Base-by-base conservation (phyloP, 352 stramenopile genomes). In the Phytopythium vexans region DNA sequence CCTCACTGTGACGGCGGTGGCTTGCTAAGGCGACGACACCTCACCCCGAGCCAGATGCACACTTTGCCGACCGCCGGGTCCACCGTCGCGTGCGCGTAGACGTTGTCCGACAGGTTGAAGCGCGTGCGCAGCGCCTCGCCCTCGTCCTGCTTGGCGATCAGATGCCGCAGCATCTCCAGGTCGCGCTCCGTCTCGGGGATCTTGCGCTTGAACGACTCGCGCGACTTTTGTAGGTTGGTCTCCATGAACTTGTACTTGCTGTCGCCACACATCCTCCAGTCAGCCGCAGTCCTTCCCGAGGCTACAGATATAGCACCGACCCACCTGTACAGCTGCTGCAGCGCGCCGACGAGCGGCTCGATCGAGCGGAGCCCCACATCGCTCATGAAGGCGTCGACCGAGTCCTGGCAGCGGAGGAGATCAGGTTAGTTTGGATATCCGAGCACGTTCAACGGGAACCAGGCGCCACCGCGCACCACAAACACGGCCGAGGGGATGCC, bases 1-100 rank as follows among this genome's bases (percentile, higher is more conserved):
- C 6, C 65, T 9, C 35, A 55, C n/a, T 40, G 9, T 27, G 14
- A 14, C 3, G 42, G 35, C 1, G 15, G 21, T 9, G 8, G 1
- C 3, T 4, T 10, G 31, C 4, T 10, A 15, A 41, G 6, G n/a
- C 11, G 2, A 54, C 11, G 6, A 27, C 16, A 5, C 74, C 73
- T 49, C 71, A 84, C 74, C n/a, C 96, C 96, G 11, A 99, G 75
- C 96, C 96, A 99, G 56, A 99, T 88, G 80, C 96, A 98, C 21
- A 99, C 96, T 54, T 89, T 98, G 34, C 91, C 90, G 39, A 89
- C 66, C 1, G 73, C 77, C 33, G 69, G 83, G 71, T 98, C 90
- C 31, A 99, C 75, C 37, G 95, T 85, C 0, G 96, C 96, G 59
- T 97, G 97, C 49, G 90, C 90, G 69, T 98, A 98, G 33, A 99